Conservation (phyloP, 2,329 filamentous ascomycete genomes). For the Arthrobotrys sinensis region DNA sequence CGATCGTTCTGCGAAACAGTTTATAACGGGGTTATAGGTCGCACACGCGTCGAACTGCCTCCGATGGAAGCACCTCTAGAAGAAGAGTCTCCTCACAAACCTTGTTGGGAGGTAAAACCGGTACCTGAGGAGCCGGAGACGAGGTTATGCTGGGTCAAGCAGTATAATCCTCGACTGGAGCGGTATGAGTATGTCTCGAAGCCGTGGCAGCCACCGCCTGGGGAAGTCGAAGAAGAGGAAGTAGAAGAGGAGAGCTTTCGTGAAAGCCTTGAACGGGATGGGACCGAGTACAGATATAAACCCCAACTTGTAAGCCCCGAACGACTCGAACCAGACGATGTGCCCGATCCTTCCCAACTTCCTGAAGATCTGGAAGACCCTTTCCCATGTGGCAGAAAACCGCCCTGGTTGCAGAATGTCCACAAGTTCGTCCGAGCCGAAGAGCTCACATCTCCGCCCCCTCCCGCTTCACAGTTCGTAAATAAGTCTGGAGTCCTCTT, state of each 20-base stretch:
- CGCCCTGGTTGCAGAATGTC: conserved; percentile 50
- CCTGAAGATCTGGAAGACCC: background rate
- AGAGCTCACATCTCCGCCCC: conserved; percentile 30
- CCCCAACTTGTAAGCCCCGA: background rate
- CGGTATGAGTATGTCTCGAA: conserved; percentile 48
- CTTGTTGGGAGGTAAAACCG: conserved; percentile 38
- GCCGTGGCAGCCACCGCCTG: conserved; percentile 1
- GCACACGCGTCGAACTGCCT: background rate
- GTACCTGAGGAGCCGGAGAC: conserved; percentile 19
- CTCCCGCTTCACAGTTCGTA: conserved; percentile 38
- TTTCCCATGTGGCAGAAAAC: conserved; percentile 39
- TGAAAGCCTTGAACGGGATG: background rate
- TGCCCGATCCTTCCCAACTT: background rate
- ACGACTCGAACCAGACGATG: background rate
- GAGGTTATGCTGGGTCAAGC: conserved; percentile 34
- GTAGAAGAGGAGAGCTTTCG: background rate
- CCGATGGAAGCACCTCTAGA: background rate
- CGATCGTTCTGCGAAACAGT: conserved; percentile 37
- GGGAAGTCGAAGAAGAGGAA: background rate
- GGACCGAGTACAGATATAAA: background rate
- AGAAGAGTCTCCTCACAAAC: background rate
- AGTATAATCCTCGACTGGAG: conserved; percentile 30
- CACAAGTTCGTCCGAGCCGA: conserved; percentile 47
- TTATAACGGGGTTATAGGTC: conserved; percentile 2
- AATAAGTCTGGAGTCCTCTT: conserved; percentile 23